Base-by-base conservation (phyloP, 495 filamentous ascomycete genomes). In the Xylaria acuta region DNA sequence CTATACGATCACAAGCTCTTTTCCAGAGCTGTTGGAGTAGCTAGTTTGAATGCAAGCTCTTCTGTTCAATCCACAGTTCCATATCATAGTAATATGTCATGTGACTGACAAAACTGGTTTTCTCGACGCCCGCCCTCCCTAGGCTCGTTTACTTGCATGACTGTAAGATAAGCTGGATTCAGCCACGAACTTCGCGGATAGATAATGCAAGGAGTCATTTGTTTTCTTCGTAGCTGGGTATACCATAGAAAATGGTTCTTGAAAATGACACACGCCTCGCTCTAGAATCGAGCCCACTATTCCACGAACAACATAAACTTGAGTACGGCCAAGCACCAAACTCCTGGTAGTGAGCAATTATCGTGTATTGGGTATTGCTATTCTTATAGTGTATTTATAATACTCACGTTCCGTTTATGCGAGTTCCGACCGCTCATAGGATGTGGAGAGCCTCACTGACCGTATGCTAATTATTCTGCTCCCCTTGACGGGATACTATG, bases 311-410 rank as follows among this genome's bases (percentile, higher is more conserved):
- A 53, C 7, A 18, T 36, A 4, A 20, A 18, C 7, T 30, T 32
- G n/a, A 20, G 30, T 27, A 25, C 9, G 12, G 7, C 22, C 12
- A 3, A 59, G 16, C 30, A 59, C 3, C 18, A 5, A 27, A 40
- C 12, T 43, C 2, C 7, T 45, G 7, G 27, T 65, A 18, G 53
- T 45, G 36, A 41, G 56, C 62, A 62, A 43, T 49, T 67, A 30
- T 72, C 72, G 65, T 66, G 36, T 67, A 67, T 32, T 67, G 3
- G 34, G 49, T 56, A 67, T 67, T 56, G 32, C 63, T 65, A 41
- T 56, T 51, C n/a, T 49, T 22, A 41, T 41, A 40, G 5, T 49
- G 47, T 43, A 54, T 41, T 40, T 27, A 30, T 9, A 41, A 67
- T 40, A 0, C 47, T 56, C n/a, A 11, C 36, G 11, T 27, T 32